phyloP scores from a whole-genome alignment of 2,329 filamentous ascomycete genomes.

The Sporothrix globosa region DNA sequence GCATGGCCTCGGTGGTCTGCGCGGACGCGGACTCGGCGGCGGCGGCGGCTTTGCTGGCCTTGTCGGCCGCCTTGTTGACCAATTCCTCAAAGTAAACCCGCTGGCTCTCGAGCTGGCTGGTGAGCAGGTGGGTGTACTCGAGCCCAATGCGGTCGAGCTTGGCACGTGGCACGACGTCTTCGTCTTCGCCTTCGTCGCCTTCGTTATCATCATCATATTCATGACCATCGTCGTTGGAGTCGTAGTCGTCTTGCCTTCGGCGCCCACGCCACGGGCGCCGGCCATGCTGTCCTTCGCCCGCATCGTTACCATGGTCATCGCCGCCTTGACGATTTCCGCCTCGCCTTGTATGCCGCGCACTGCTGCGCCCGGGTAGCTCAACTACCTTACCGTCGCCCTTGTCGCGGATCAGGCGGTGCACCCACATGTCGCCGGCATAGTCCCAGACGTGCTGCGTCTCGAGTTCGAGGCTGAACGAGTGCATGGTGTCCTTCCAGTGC shows the following conservation, averaged over 20 bases:
- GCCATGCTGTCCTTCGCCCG: slow-evolving; percentile 4
- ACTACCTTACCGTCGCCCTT: slow-evolving; percentile 92
- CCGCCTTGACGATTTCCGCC: slow-evolving; percentile 13
- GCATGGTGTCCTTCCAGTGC: slow-evolving; percentile 86
- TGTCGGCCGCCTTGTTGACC: slow-evolving; percentile 84
- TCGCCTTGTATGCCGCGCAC: slow-evolving; percentile 28
- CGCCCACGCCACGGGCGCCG: neutral
- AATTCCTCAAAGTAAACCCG: slow-evolving; percentile 93
- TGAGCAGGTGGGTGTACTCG: slow-evolving; percentile 93
- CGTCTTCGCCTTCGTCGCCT: slow-evolving; percentile 31
- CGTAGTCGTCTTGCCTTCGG: slow-evolving; percentile 25
- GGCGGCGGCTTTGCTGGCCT: slow-evolving; percentile 73
- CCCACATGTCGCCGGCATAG: slow-evolving; percentile 93
- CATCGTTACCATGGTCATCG: neutral
- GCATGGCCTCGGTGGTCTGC: slow-evolving; percentile 54
- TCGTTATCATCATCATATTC: slow-evolving; percentile 10
- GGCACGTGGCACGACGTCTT: slow-evolving; percentile 58
- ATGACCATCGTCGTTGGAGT: neutral
- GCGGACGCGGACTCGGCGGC: slow-evolving; percentile 65
- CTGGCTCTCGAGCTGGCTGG: slow-evolving; percentile 89
- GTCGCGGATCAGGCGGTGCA: slow-evolving; percentile 90
- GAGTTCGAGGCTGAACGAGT: slow-evolving; percentile 91
- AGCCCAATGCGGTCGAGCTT: slow-evolving; percentile 78
- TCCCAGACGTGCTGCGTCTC: slow-evolving; percentile 97
- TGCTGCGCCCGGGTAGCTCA: slow-evolving; percentile 68